A percentile compares a stretch with the other conserved stretches of the same genome.
Conservation (phyloP, 2,329 filamentous ascomycete species). For the Epichloe typhina region DNA sequence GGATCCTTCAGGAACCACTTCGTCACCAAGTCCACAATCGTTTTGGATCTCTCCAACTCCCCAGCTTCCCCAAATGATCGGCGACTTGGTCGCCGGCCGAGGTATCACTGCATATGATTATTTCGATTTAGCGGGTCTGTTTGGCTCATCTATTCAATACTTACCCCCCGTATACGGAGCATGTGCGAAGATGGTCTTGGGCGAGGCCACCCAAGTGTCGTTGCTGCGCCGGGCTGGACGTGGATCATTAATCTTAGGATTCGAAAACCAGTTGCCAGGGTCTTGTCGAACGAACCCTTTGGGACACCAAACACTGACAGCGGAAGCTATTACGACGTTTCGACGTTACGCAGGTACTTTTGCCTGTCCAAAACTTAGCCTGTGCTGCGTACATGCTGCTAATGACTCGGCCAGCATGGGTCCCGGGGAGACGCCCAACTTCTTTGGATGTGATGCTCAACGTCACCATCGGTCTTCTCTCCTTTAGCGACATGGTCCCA, state of each 20-base stretch:
- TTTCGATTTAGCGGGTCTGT: neutral
- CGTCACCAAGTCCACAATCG: neutral
- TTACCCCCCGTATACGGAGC: neutral
- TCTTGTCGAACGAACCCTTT: neutral
- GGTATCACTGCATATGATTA: neutral
- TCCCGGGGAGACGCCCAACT: neutral
- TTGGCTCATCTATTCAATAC: neutral
- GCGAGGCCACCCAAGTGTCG: neutral
- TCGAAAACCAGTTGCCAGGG: neutral
- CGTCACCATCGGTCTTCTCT: neutral
- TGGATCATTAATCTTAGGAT: constrained; percentile 1
- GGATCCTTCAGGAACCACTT: neutral
- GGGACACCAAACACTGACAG: neutral
- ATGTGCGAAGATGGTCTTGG: neutral
- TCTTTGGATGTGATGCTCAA: neutral
- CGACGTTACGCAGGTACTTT: constrained; percentile 1
- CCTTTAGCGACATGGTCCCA: neutral
- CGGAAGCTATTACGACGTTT: constrained; percentile 1
- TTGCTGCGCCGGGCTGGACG: neutral
- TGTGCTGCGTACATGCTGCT: neutral
- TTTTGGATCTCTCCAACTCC: neutral
- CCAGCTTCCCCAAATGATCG: neutral
- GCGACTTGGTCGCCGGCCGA: neutral
- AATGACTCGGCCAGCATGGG: neutral
- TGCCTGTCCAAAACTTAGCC: neutral